Conservation (phyloP, 768 basidiomycete genomes). For the Coprinellus micaceus region DNA sequence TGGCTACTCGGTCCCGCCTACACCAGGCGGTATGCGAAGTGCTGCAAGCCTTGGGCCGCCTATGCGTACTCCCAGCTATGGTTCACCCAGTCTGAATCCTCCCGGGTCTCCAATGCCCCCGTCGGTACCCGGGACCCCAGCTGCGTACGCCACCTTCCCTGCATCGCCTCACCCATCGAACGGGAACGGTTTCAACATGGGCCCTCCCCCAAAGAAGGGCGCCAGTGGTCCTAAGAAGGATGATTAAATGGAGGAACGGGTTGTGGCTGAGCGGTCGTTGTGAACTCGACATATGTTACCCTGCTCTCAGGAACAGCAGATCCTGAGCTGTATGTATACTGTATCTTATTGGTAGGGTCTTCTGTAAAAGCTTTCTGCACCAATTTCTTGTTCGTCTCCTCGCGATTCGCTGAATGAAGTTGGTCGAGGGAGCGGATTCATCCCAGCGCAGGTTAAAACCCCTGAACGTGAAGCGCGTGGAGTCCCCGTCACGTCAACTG, state of each 20-base stretch:
- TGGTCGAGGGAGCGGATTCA: no score
- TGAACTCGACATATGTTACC: no score
- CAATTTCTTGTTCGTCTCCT: no score
- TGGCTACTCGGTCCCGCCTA: conserved; percentile 12
- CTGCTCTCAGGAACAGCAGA: no score
- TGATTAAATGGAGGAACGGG: conserved; percentile 24
- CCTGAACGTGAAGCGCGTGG: no score
- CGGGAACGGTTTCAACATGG: conserved; percentile 22
- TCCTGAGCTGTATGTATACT: no score
- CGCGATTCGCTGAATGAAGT: no score
- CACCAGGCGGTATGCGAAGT: conserved; percentile 15
- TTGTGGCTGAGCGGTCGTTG: not conserved
- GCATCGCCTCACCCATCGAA: conserved; percentile 27
- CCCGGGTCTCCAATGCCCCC: no score
- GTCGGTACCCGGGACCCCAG: conserved; percentile 24
- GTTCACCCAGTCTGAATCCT: not conserved
- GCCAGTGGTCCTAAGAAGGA: conserved; percentile 30
- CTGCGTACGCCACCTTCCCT: conserved; percentile 30
- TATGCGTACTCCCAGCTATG: conserved; percentile 19
- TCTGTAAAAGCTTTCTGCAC: not conserved
- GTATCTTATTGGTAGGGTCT: not conserved
- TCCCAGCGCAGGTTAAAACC: no score
- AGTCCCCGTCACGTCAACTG: no score
- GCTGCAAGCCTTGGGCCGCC: conserved; percentile 19
- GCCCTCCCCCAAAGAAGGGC: conserved; percentile 21